Evolutionary conservation across 148 eudicot genomes (phyloP), one percentile per base, ranked within the genome.

Genomic region (Heliamphora exappendiculata): DNA sequence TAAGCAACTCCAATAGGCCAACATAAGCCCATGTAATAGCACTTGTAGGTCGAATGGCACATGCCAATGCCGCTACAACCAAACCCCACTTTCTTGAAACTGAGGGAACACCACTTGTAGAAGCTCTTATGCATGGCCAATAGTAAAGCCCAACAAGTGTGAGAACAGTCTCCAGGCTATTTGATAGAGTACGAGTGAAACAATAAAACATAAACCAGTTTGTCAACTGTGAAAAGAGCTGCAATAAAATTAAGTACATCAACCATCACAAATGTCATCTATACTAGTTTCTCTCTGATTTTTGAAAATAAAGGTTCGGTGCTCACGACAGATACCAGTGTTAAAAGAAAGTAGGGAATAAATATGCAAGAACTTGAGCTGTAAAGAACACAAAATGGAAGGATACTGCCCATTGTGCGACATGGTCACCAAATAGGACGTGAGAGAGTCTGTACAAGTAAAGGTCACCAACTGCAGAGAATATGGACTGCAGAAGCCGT

Each of bases 181-280:
- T 95, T 58, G 99, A 91, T 66, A 95, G 78, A 49, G 99, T 88
- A 74, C 97, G 90, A 37, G 91, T 88, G 66, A 87, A 87, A 81
- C 97, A 95, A 89, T 86, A 95, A 85, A 95, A 89, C 88, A 95
- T 82, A 83, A 95, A 95, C 97, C 99, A 95, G 86, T 95, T 95
- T 78, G 85, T 75, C 80, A 93, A 74, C 85, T 89, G 88, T 68
- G 94, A 88, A 87, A 93, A 91, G 75, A 95, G 89, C 97, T 95
- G 75, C 45, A 74, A 75, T 31, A 29, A 67, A 84, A 86, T 89
- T 80, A 95, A 91, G 97, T 77, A 79, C 55, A 73, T 28, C 81
- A 72, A 47, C 33, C 24, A 81, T 41, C 74, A 62, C 54, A 70
- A 60, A 49, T 41, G 20, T 20, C 20, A 50, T 41, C 14, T 20